Conservation (phyloP, 768 basidiomycete genomes). For the Tulasnella sp. region DNA sequence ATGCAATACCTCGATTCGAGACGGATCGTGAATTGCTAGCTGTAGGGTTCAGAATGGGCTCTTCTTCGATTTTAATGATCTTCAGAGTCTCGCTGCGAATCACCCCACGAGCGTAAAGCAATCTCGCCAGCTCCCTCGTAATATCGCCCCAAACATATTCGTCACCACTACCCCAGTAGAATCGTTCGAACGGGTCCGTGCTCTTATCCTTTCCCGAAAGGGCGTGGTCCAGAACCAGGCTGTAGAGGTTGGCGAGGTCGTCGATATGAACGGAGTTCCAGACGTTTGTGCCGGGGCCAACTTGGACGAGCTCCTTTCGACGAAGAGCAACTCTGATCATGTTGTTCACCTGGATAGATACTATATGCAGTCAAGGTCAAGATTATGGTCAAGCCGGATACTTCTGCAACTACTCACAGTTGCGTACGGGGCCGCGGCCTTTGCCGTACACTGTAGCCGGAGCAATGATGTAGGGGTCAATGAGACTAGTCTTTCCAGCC, state of each 20-base stretch:
- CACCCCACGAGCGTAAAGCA: constrained; percentile 25
- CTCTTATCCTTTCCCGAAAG: constrained; percentile 30
- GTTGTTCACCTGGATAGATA: constrained; percentile 34
- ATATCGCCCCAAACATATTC: constrained; percentile 31
- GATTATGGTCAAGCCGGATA: neutral
- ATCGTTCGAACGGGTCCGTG: constrained; percentile 33
- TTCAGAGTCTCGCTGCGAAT: neutral
- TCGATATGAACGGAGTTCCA: constrained; percentile 37
- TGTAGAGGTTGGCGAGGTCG: constrained; percentile 35
- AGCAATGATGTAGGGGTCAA: constrained; percentile 36
- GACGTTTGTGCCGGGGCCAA: constrained; percentile 34
- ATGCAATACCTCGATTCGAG: constrained; percentile 31
- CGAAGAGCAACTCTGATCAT: constrained; percentile 31
- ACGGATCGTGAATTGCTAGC: constrained; percentile 32
- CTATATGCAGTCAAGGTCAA: constrained; percentile 29
- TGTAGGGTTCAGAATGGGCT: constrained; percentile 10
- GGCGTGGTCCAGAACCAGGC: constrained; percentile 34
- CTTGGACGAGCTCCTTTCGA: constrained; percentile 32
- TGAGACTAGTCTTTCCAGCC: constrained; percentile 29
- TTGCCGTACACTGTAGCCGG: constrained; percentile 36
- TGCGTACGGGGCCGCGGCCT: constrained; percentile 32
- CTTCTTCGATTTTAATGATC: constrained; percentile 15
- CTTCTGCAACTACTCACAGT: neutral
- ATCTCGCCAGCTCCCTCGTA: constrained; percentile 19
- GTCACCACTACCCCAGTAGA: constrained; percentile 35